Evolutionary conservation across 1,139 yeast genomes (phyloP).

Genomic region (Lodderomyces theae): DNA sequence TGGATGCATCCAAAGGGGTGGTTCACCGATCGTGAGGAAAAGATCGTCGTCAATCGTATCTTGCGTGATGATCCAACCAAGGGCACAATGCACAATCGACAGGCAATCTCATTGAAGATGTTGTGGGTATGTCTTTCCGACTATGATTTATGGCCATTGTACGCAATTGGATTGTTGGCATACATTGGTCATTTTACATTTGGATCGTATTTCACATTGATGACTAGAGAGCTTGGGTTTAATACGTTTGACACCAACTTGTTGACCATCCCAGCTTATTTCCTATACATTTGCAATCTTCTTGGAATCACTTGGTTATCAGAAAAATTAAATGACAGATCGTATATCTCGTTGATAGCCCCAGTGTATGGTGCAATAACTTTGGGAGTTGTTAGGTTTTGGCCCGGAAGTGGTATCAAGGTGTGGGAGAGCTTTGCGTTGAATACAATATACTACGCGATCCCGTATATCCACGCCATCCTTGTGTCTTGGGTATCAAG

Average conservation of each 20-base stretch:
- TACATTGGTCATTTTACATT: slow-evolving; percentile 46
- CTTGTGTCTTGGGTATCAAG: slow-evolving; percentile 60
- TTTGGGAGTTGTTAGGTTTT: slow-evolving; percentile 44
- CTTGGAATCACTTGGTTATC: slow-evolving; percentile 38
- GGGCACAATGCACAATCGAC: slow-evolving; percentile 67
- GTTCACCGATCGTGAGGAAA: slow-evolving; percentile 62
- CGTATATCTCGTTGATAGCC: slow-evolving; percentile 29
- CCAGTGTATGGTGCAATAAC: slow-evolving; percentile 40
- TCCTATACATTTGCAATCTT: slow-evolving; percentile 24
- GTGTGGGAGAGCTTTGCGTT: slow-evolving; percentile 55
- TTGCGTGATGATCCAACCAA: slow-evolving; percentile 68
- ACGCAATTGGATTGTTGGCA: slow-evolving; percentile 47
- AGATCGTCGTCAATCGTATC: slow-evolving; percentile 59
- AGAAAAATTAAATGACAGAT: slow-evolving; percentile 37
- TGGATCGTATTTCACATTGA: slow-evolving; percentile 15
- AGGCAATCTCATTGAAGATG: slow-evolving; percentile 43
- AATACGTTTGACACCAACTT: slow-evolving; percentile 53
- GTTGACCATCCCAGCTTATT: slow-evolving; percentile 46
- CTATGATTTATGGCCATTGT: slow-evolving; percentile 60
- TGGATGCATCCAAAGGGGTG: slow-evolving; percentile 54
- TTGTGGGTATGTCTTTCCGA: slow-evolving; percentile 45
- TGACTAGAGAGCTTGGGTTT: slow-evolving; percentile 53
- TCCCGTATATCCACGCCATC: slow-evolving; percentile 52
- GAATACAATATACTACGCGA: slow-evolving; percentile 46
- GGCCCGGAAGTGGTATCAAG: slow-evolving; percentile 47